phyloP scores from a whole-genome alignment of 2,329 filamentous ascomycete species.

The Lachnellula hyalina region DNA sequence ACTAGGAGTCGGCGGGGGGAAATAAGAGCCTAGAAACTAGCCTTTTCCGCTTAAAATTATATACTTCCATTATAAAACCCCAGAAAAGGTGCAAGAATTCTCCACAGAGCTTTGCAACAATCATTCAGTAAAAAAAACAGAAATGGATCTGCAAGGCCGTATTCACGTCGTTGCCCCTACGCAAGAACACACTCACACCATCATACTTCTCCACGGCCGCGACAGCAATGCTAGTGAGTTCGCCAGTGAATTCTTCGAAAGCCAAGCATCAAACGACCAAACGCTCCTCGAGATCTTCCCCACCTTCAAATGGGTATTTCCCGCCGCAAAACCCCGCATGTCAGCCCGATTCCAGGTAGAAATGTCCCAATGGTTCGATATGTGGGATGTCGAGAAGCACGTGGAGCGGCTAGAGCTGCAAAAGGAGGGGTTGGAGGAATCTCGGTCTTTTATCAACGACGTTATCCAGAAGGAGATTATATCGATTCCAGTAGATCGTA shows the following conservation, averaged over 20 bases:
- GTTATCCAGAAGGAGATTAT: background rate
- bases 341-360: background rate
- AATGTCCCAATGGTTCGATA: slow-evolving; percentile 14
- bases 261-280: background rate
- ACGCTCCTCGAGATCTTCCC: slow-evolving; percentile 33
- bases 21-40: no score
- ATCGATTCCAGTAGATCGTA: slow-evolving; percentile 29
- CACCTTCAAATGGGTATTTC: slow-evolving; percentile 12
- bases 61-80: no score
- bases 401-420: slow-evolving; percentile 9
- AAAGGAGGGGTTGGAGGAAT: slow-evolving; percentile 8
- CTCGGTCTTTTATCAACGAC: slow-evolving; percentile 3
- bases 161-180: background rate
- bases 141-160: no score
- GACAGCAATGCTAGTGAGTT: slow-evolving; percentile 8
- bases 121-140: no score
- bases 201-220: slow-evolving; percentile 13
- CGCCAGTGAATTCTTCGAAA: slow-evolving; percentile 1
- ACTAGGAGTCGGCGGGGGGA: no score
- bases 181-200: slow-evolving; percentile 9
- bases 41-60: no score
- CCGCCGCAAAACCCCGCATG: slow-evolving; percentile 3
- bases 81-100: no score
- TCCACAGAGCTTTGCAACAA: no score
- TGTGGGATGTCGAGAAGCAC: slow-evolving; percentile 6